Percentiles rank a stretch among this genome's conserved stretches.
Conservation (phyloP, 441 rosid species). For the Theobroma grandiflorum region DNA sequence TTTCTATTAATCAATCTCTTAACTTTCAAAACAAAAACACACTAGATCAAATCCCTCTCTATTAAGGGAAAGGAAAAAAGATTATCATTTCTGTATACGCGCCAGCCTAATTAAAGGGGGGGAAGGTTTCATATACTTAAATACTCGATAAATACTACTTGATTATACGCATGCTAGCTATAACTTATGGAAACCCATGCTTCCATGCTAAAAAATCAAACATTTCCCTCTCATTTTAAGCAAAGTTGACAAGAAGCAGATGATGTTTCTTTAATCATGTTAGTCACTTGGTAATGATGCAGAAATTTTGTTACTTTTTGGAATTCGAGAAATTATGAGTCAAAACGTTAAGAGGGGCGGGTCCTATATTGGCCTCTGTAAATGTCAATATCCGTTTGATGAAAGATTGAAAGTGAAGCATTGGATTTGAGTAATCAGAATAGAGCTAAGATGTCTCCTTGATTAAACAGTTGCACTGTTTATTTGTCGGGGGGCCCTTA, state of each 20-base stretch:
- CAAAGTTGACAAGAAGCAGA: conserved; percentile 10
- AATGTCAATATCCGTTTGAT: conserved; percentile 9
- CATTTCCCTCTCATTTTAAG: conserved; percentile 19
- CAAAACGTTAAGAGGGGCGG: conserved; percentile 17
- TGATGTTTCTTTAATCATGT: conserved; percentile 16
- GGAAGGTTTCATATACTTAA: background rate
- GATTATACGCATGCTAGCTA: conserved; percentile 20
- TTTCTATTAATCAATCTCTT: no score
- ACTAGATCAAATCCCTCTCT: no score
- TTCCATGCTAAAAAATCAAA: background rate
- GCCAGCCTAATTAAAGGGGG: background rate
- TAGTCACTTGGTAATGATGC: conserved; percentile 4
- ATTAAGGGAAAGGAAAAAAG: background rate
- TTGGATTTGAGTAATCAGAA: background rate
- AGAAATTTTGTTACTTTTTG: background rate
- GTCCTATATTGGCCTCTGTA: conserved; percentile 7
- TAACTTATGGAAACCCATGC: background rate
- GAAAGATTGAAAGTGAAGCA: conserved; percentile 35
- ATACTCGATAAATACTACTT: conserved; percentile 1
- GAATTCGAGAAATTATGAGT: conserved; percentile 13
- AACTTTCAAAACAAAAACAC: no score
- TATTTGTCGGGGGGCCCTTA: conserved; percentile 10
- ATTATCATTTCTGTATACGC: background rate
- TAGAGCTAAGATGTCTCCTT: background rate
- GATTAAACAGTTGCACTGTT: conserved; percentile 25